phyloP scores from a whole-genome alignment of 257 asterid species.

The Solanum tarijense region DNA sequence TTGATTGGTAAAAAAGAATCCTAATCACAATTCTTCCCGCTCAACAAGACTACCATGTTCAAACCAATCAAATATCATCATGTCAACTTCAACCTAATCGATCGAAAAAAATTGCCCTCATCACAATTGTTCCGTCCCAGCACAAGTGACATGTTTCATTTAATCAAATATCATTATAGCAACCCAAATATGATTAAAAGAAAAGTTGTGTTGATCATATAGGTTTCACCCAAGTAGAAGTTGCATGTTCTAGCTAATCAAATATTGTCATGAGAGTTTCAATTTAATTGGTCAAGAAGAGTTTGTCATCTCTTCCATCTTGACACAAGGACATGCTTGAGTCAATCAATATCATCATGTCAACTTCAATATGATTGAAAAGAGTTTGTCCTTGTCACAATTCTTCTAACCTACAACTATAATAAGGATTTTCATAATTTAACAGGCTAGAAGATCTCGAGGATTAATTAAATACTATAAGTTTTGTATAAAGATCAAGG shows the following conservation, averaged over 20 bases:
- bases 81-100: background rate
- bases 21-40: no score
- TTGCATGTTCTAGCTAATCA: background rate
- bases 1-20: no score
- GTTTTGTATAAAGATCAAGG: no score
- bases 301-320: background rate
- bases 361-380: no score
- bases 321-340: no score
- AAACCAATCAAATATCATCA: no score
- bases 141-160: background rate
- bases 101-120: background rate
- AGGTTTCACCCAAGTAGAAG: background rate
- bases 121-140: background rate
- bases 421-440: no score
- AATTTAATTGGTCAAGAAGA: background rate
- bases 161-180: background rate
- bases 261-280: background rate
- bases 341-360: no score
- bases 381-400: no score
- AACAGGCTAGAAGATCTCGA: no score
- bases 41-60: background rate
- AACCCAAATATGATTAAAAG: background rate
- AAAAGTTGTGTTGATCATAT: background rate
- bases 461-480: no score
- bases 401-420: no score